phyloP scores from a whole-genome alignment of 2,329 filamentous ascomycete species.

The Botrytis deweyae region DNA sequence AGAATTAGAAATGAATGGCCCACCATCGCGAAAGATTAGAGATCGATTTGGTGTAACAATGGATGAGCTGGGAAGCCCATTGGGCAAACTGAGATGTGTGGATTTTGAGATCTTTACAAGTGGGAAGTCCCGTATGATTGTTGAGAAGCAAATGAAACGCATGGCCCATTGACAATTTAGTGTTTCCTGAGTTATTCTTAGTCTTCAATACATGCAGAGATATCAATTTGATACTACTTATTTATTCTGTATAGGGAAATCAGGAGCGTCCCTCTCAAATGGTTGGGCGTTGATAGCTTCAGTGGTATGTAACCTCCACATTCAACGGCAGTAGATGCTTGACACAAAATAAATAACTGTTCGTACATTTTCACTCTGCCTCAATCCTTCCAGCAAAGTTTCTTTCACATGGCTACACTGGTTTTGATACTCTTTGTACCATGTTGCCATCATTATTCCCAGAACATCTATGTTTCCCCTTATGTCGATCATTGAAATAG shows the following conservation, averaged over 20 bases:
- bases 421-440: background rate
- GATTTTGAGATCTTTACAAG: conserved; percentile 19
- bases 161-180: background rate
- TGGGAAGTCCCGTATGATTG: conserved; percentile 14
- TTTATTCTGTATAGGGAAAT: background rate
- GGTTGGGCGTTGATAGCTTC: background rate
- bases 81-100: conserved; percentile 12
- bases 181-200: background rate
- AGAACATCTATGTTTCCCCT: background rate
- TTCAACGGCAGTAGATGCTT: background rate
- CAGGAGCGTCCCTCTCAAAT: background rate
- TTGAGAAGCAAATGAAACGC: conserved; percentile 7
- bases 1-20: conserved; percentile 3
- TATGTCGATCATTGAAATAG: background rate
- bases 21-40: background rate
- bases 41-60: conserved; percentile 11
- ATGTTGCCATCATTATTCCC: background rate
- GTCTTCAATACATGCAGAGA: background rate
- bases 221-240: background rate
- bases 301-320: background rate
- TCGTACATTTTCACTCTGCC: background rate
- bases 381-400: background rate
- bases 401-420: background rate
- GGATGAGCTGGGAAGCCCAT: conserved; percentile 10
- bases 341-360: background rate